Evolutionary conservation across 2,329 filamentous ascomycete species (phyloP).

Genomic region (Penicillium sp.): DNA sequence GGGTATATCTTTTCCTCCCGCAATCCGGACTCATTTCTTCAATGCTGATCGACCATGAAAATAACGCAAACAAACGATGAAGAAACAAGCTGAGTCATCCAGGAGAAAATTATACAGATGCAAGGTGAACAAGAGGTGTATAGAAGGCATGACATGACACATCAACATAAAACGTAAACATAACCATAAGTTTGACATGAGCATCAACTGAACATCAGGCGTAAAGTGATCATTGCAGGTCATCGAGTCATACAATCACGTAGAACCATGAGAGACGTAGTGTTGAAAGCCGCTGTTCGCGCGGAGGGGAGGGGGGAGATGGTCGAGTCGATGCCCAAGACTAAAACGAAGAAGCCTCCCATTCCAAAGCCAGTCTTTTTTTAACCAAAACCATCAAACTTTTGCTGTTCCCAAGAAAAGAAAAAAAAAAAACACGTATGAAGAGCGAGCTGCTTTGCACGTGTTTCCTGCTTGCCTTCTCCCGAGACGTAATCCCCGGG

Average conservation of each 20-base stretch:
- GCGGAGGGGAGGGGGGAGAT: conserved; percentile 20
- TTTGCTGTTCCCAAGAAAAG: conserved; percentile 20
- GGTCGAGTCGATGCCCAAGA: conserved; percentile 20
- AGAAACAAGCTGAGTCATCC: conserved; percentile 22
- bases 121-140: conserved; percentile 10
- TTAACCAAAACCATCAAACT: conserved; percentile 22
- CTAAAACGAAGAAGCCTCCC: conserved; percentile 28
- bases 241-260: conserved; percentile 35
- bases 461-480: neutral
- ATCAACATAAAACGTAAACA: conserved; percentile 13
- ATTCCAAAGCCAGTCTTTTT: conserved; percentile 23
- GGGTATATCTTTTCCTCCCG: conserved; percentile 28
- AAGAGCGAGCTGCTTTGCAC: neutral
- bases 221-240: conserved; percentile 30
- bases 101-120: conserved; percentile 26
- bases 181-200: conserved; percentile 18
- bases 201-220: conserved; percentile 21
- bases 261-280: conserved; percentile 31
- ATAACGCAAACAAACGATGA: conserved; percentile 20
- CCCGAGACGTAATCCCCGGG: conserved; percentile 10
- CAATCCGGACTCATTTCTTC: conserved; percentile 25
- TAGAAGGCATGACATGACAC: conserved; percentile 8
- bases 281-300: conserved; percentile 26
- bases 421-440: conserved; percentile 6
- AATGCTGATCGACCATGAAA: conserved; percentile 18